A percentile compares a stretch with the other conserved stretches of the same genome.
phyloP scores from a whole-genome alignment of 306 rosid species.

The Rosa rugosa region DNA sequence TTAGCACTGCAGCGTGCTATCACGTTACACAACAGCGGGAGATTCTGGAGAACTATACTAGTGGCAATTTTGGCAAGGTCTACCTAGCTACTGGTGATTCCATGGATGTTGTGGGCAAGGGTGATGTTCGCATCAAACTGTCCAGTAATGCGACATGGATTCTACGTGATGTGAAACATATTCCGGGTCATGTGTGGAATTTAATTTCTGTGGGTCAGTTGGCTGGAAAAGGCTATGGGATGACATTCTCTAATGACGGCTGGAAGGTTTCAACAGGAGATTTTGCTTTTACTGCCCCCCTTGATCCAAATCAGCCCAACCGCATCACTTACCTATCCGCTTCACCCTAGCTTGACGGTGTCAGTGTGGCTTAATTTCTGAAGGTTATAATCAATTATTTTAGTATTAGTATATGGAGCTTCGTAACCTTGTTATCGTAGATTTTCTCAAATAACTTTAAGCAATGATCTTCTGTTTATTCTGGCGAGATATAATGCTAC shows the following conservation, averaged over 20 bases:
- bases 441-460: not conserved
- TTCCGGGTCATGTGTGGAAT: not conserved
- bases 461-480: not conserved
- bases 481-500: not conserved
- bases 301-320: not conserved
- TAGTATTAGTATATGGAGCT: not conserved
- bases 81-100: not conserved
- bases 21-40: not conserved
- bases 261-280: not conserved
- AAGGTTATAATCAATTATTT: not conserved
- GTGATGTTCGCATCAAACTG: slow-evolving; percentile 1
- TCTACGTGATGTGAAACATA: not conserved
- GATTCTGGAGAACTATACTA: slow-evolving; percentile 4
- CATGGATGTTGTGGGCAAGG: slow-evolving; percentile 11
- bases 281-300: not conserved
- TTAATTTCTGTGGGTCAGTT: not conserved
- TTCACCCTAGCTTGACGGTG: not conserved
- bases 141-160: not conserved
- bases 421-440: not conserved
- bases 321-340: not conserved
- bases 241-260: not conserved
- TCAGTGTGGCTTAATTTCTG: not conserved
- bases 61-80: not conserved
- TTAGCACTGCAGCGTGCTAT: not conserved
- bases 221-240: not conserved